Conservation (phyloP, 2,329 filamentous ascomycete genomes). For the Ambrosiella beaveri region DNA sequence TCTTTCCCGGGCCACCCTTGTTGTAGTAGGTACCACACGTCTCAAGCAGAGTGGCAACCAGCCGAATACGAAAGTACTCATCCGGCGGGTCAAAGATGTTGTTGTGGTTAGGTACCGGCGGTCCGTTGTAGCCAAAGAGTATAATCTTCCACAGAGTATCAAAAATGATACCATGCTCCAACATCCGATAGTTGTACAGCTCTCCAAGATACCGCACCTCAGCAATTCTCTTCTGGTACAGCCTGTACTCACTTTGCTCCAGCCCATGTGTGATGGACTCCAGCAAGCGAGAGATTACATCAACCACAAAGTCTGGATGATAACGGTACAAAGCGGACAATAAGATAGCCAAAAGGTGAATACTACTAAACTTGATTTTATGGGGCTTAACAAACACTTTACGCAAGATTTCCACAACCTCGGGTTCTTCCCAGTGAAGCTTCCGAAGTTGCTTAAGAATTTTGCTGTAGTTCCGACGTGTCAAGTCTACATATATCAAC, state of each 20-base stretch:
- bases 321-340: conserved; percentile 79
- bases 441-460: conserved; percentile 87
- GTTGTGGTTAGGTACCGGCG: conserved; percentile 54
- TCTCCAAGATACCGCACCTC: conserved; percentile 95
- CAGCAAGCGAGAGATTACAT: conserved; percentile 79
- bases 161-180: conserved; percentile 89
- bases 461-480: conserved; percentile 83
- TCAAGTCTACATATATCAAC: conserved; percentile 83
- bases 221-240: conserved; percentile 83
- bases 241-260: conserved; percentile 93
- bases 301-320: conserved; percentile 77
- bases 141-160: conserved; percentile 89
- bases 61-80: conserved; percentile 87
- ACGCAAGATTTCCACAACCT: conserved; percentile 63
- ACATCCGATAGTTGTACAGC: conserved; percentile 92
- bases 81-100: conserved; percentile 75
- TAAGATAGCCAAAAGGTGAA: conserved; percentile 81
- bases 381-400: conserved; percentile 92
- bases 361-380: conserved; percentile 95
- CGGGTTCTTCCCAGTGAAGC: conserved; percentile 90
- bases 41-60: conserved; percentile 78
- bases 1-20: conserved; percentile 83
- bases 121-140: conserved; percentile 78
- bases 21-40: conserved; percentile 95
- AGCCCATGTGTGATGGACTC: conserved; percentile 78